Evolutionary conservation across 1,284 basidiomycete genomes (phyloP).

Genomic region (Ceratobasidium sp.): DNA sequence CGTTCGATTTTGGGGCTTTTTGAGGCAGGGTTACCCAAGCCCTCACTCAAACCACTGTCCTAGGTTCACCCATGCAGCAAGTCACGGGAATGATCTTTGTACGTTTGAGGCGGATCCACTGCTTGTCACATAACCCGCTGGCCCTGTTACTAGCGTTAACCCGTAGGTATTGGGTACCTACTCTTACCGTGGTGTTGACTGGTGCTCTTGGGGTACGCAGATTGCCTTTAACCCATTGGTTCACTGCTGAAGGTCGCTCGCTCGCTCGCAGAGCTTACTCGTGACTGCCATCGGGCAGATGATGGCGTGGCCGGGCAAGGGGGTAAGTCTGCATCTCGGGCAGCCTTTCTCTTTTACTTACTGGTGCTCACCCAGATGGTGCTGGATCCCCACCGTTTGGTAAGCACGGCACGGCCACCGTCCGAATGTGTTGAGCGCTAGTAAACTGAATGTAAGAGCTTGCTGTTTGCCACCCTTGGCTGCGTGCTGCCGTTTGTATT

Average conservation of each 20-base stretch:
- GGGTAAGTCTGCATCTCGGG: conserved; percentile 45
- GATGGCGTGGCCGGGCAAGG: conserved; percentile 40
- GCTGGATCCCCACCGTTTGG: conserved; percentile 47
- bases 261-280: conserved; percentile 36
- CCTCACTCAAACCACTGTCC: no score
- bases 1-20: conserved; percentile 44
- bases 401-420: neutral
- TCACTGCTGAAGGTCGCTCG: neutral
- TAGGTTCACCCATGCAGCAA: neutral
- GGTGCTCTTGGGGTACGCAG: conserved; percentile 44
- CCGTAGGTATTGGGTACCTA: conserved; percentile 47
- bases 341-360: neutral
- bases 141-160: neutral
- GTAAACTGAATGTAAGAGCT: neutral
- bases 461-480: conserved; percentile 38
- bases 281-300: conserved; percentile 45
- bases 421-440: neutral
- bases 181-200: conserved; percentile 44
- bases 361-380: conserved; percentile 31
- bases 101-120: no score
- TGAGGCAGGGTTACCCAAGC: conserved; percentile 45
- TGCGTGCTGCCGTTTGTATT: conserved; percentile 42
- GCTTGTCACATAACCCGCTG: neutral
- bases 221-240: neutral
- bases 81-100: conserved; percentile 46